Evolutionary conservation across 225 moss, liverwort and hornwort genomes (phyloP), one percentile per base, ranked within the genome.

Genomic region (Polytrichum commune): DNA sequence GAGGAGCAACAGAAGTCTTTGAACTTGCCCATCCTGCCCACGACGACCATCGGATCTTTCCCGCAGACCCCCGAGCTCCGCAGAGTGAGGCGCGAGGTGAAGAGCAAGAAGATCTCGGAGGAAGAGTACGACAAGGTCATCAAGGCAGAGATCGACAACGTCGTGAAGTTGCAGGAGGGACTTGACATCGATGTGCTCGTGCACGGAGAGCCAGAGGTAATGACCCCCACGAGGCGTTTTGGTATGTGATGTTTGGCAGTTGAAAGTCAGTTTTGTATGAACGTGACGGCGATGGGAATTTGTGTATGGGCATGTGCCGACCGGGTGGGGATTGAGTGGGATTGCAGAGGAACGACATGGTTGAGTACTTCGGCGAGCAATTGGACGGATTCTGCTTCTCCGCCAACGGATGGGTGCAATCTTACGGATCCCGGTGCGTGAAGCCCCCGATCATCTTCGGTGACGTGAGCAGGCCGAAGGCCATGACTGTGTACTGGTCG

Each of bases 401-500:
- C 28, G 79, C 87, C 1, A 87, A 90, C 64, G 89, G 86, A 19
- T 90, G 89, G 89, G 86, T 86, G 68, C 90, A 88, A 70, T 90
- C 90, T 10, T 90, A 90, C 69, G 87, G 90, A 63, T 90, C 90
- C 57, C 87, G 90, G 29, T 90, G 90, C 55, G 90, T 90, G 71
- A 90, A 90, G 83, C 90, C 90, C 53, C 90, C 90, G 30, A 83
- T 90, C 71, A 90, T 90, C 63, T 90, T 85, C 57, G 90, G 90
- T 22, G 90, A 90, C 78, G 90, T 90, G 35, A 90, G 90, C 83
- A 85, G 90, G 13, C 90, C 87, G 5, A 87, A 78, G 65, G 80
- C 87, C 35, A 90, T 90, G 90, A 90, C 90, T 0, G 87, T 90
- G 24, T 83, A 76, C 69, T 90, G 90, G 90, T 90, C 90, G 0